A percentile compares a stretch with the other conserved stretches of the same genome.
Conservation (phyloP, 805 yeast species). For the Kazachstania bromeliacearum region DNA sequence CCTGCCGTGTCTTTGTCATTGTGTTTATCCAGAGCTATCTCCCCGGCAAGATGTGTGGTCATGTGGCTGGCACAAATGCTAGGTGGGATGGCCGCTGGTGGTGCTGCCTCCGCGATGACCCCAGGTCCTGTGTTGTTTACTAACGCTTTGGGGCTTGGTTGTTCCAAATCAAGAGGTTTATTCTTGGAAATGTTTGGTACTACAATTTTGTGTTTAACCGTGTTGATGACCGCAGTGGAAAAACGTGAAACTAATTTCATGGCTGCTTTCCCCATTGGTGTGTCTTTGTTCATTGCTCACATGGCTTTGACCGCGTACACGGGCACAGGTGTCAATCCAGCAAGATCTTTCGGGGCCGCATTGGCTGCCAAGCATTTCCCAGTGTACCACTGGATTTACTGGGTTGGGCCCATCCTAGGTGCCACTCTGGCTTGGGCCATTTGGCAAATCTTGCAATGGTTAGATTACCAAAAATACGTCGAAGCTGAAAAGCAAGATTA, state of each 20-base stretch:
- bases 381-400: conserved; percentile 80
- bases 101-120: conserved; percentile 76
- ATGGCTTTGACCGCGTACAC: conserved; percentile 73
- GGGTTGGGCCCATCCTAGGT: conserved; percentile 82
- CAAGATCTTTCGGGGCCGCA: conserved; percentile 79
- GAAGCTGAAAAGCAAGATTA: conserved; percentile 11
- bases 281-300: conserved; percentile 73
- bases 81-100: conserved; percentile 90
- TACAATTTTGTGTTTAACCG: conserved; percentile 61
- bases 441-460: conserved; percentile 55
- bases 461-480: conserved; percentile 52
- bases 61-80: conserved; percentile 62
- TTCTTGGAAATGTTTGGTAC: conserved; percentile 80
- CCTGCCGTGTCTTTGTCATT: conserved; percentile 78
- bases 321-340: conserved; percentile 90
- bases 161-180: conserved; percentile 64
- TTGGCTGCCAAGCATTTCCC: conserved; percentile 69
- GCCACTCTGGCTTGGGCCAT: conserved; percentile 54
- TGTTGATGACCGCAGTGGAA: conserved; percentile 76
- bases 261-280: conserved; percentile 79
- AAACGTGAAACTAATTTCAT: conserved; percentile 63
- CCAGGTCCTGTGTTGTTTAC: conserved; percentile 70
- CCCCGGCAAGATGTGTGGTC: conserved; percentile 59
- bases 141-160: conserved; percentile 62
- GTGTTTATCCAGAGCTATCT: conserved; percentile 61